These are phyloP conservation scores for Candida tetrigidarum DNA, from an alignment of 1,139 yeast species.

Conservation along the genomic window DNA sequence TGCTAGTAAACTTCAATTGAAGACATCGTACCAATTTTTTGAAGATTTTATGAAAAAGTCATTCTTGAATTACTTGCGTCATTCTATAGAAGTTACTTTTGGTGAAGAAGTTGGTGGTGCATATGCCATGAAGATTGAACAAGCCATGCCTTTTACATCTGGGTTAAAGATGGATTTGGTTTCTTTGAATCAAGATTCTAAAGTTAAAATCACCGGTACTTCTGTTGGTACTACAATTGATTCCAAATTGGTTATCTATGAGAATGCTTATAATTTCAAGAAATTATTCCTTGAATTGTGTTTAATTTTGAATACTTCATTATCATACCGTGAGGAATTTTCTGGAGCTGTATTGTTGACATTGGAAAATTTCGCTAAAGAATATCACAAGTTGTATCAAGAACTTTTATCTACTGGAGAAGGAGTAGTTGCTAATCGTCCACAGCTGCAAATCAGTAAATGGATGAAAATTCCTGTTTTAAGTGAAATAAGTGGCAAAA, in stretches of 20 bases:
- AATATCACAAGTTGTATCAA: slow-evolving; percentile 34
- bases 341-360: slow-evolving; percentile 47
- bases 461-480: slow-evolving; percentile 50
- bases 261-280: slow-evolving; percentile 59
- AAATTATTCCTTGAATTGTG: slow-evolving; percentile 55
- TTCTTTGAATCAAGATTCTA: slow-evolving; percentile 21
- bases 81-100: slow-evolving; percentile 48
- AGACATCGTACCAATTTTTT: slow-evolving; percentile 52
- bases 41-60: slow-evolving; percentile 63
- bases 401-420: slow-evolving; percentile 31
- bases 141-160: slow-evolving; percentile 11
- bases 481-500: slow-evolving; percentile 34
- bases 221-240: slow-evolving; percentile 8
- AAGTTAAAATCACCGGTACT: slow-evolving; percentile 12
- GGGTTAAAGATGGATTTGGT: slow-evolving; percentile 26
- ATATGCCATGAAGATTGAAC: slow-evolving; percentile 14
- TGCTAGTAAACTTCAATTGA: slow-evolving; percentile 23
- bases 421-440: slow-evolving; percentile 21
- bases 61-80: slow-evolving; percentile 68
- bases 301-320: slow-evolving; percentile 62
- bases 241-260: slow-evolving; percentile 30
- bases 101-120: slow-evolving; percentile 33
- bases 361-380: slow-evolving; percentile 33
- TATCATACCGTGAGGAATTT: slow-evolving; percentile 56
- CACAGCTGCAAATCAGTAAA: slow-evolving; percentile 36